Percentiles rank a stretch among this genome's conserved stretches.
Evolutionary conservation across 441 rosid genomes (phyloP).

Genomic region (Populus tomentosa): DNA sequence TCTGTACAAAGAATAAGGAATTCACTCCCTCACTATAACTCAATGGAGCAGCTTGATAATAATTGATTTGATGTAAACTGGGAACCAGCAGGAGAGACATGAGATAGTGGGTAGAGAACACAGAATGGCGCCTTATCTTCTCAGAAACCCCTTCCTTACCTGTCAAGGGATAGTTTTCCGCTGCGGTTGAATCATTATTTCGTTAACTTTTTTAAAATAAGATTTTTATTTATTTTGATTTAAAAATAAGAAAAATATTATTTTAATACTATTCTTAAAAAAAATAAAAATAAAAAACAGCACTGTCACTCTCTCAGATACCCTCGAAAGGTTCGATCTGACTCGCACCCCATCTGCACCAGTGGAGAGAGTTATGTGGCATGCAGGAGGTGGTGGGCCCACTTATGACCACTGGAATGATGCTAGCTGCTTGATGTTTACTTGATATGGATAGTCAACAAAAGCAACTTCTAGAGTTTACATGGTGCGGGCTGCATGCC

Average conservation of each 20-base stretch:
- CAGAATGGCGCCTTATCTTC: background rate
- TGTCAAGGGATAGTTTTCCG: background rate
- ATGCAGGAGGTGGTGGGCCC: conserved; percentile 21
- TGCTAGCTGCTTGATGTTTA: background rate
- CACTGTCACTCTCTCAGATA: no score
- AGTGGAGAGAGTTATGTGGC: conserved; percentile 25
- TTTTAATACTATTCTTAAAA: no score
- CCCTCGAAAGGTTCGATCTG: background rate
- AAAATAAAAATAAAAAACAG: no score
- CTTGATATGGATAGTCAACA: conserved; percentile 26
- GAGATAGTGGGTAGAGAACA: background rate
- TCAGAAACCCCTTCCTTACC: background rate
- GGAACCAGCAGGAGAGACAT: no score
- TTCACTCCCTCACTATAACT: no score
- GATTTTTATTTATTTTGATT: no score
- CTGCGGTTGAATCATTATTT: no score
- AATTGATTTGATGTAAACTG: no score
- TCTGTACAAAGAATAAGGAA: no score
- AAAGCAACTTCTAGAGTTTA: conserved; percentile 28
- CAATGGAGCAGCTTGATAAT: no score
- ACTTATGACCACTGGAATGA: background rate
- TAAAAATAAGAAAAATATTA: no score
- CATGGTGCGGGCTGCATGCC: background rate
- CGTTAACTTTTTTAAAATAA: no score
- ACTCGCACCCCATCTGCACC: conserved; percentile 17